A percentile compares a stretch with the other conserved stretches of the same genome.
These are phyloP conservation scores for Brachypodium distachyon DNA, from an alignment of 202 grass and related monocot species.

Conservation along the genomic window DNA sequence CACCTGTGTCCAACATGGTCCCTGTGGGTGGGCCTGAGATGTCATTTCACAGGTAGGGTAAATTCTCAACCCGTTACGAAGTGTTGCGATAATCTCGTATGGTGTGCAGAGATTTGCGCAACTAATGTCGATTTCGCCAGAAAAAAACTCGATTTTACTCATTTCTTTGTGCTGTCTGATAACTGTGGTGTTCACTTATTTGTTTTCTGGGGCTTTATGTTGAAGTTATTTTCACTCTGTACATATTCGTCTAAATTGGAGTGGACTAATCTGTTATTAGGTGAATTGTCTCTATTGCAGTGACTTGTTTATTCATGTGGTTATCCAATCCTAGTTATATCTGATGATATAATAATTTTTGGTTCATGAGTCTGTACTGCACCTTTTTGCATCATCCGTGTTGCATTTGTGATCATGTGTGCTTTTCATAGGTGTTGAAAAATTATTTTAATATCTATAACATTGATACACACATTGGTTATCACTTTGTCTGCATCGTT, in stretches of 20 bases:
- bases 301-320: not conserved
- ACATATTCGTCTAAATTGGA: not conserved
- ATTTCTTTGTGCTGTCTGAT: not conserved
- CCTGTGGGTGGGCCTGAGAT: not conserved
- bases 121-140: not conserved
- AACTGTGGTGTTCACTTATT: not conserved
- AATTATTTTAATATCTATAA: not conserved
- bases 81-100: not conserved
- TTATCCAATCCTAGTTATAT: not conserved
- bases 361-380: not conserved
- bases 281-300: slow-evolving; percentile 1
- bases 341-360: not conserved
- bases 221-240: not conserved
- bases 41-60: not conserved
- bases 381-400: not conserved
- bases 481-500: not conserved
- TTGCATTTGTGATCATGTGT: not conserved
- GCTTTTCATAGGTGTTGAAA: not conserved
- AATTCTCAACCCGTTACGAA: not conserved
- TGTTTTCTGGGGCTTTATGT: not conserved
- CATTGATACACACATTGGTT: not conserved
- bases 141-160: not conserved
- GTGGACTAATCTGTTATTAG: not conserved
- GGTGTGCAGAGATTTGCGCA: not conserved
- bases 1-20: not conserved